Evolutionary conservation across 805 yeast genomes (phyloP).

Genomic region (Barnettozyma pratensis): DNA sequence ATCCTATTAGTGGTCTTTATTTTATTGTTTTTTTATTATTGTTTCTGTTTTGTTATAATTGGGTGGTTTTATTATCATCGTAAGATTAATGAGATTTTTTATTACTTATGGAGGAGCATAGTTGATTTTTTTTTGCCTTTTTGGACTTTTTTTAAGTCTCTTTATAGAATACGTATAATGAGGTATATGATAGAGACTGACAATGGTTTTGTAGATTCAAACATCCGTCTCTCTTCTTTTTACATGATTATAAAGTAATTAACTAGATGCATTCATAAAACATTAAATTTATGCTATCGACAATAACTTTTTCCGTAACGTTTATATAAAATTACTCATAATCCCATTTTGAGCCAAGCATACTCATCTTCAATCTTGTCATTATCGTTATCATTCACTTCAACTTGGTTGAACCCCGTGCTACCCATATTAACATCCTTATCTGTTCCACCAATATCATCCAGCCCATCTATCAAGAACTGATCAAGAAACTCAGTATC

Average conservation of each 20-base stretch:
- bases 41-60: conserved; percentile 2
- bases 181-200: no score
- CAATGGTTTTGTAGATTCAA: no score
- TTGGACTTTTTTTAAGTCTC: conserved; percentile 2
- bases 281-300: background rate
- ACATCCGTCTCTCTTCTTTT: no score
- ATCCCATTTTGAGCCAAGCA: conserved; percentile 22
- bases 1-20: no score
- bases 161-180: background rate
- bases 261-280: no score
- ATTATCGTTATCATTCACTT: no score
- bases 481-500: background rate
- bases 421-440: no score
- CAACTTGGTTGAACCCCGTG: no score
- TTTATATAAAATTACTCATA: conserved; percentile 5
- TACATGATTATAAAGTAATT: no score
- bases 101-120: background rate
- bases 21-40: background rate
- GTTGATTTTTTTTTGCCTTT: conserved; percentile 1
- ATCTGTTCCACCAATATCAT: no score
- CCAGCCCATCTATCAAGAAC: background rate
- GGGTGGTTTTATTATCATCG: conserved; percentile 6
- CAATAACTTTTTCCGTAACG: background rate
- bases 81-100: background rate
- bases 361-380: conserved; percentile 10